Evolutionary conservation across 192 early-diverging fungal genomes (phyloP).

Genomic region (Coemansia sp.): DNA sequence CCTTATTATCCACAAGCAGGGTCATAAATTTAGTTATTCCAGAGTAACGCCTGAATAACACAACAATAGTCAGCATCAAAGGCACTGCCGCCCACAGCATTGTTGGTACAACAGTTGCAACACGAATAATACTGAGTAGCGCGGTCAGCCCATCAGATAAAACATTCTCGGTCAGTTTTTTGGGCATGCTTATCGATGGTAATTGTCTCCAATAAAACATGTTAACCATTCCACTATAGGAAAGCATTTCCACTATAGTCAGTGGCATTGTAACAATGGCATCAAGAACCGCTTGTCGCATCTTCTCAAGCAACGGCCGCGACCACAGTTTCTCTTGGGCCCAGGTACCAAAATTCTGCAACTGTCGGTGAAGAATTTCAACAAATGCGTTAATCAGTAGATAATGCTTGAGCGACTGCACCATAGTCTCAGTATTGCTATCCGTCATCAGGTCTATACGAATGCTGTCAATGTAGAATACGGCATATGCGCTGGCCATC

Average conservation of each 20-base stretch:
- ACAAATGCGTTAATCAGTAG: constrained; percentile 19
- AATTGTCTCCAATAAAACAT: background rate
- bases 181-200: background rate
- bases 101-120: background rate
- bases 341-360: background rate
- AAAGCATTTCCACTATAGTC: constrained; percentile 11
- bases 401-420: constrained; percentile 23
- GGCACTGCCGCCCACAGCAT: background rate
- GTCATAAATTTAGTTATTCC: background rate
- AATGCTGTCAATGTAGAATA: constrained; percentile 16
- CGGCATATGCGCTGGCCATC: constrained; percentile 3
- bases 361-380: constrained; percentile 6
- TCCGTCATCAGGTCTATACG: constrained; percentile 25
- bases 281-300: background rate
- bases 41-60: background rate
- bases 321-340: constrained; percentile 3
- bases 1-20: background rate
- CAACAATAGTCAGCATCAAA: too few relatives aligned
- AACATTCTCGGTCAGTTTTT: background rate
- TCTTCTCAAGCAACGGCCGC: background rate
- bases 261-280: constrained; percentile 7
- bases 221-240: background rate
- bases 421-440: constrained; percentile 19
- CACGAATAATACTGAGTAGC: background rate
- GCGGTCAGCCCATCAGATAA: background rate